Evolutionary conservation across 2,329 filamentous ascomycete genomes (phyloP).

Genomic region (Coniochaeta pulveracea): DNA sequence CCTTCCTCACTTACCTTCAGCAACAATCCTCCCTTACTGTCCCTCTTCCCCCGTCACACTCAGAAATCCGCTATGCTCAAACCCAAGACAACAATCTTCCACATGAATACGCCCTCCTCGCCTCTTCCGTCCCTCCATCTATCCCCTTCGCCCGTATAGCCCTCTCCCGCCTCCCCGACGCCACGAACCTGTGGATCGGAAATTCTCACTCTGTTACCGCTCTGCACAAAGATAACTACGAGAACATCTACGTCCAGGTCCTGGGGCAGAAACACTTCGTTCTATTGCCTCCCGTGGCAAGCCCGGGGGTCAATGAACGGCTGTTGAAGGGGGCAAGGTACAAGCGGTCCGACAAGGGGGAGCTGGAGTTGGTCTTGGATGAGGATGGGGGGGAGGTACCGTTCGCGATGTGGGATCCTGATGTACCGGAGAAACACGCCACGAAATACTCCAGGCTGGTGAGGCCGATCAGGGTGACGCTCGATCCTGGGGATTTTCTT

Average conservation of each 20-base stretch:
- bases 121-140: slow-evolving; percentile 47
- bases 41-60: no score
- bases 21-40: background rate
- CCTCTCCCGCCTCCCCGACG: slow-evolving; percentile 54
- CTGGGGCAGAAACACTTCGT: slow-evolving; percentile 64
- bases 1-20: no score
- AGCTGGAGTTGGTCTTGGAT: slow-evolving; percentile 15
- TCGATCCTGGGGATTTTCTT: slow-evolving; percentile 67
- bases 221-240: slow-evolving; percentile 74
- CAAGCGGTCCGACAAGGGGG: slow-evolving; percentile 20
- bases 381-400: slow-evolving; percentile 37
- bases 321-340: slow-evolving; percentile 49
- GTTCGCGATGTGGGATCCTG: slow-evolving; percentile 67
- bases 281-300: slow-evolving; percentile 59
- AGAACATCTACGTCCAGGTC: slow-evolving; percentile 75
- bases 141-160: slow-evolving; percentile 67
- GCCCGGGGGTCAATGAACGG: slow-evolving; percentile 57
- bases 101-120: slow-evolving; percentile 56
- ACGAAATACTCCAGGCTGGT: slow-evolving; percentile 51
- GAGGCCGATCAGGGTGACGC: slow-evolving; percentile 51
- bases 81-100: slow-evolving; percentile 78
- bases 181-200: slow-evolving; percentile 76
- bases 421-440: slow-evolving; percentile 33
- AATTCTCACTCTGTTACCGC: slow-evolving; percentile 59
- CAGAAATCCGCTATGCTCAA: slow-evolving; percentile 60